Conservation (phyloP, 2,329 filamentous ascomycete genomes). For the Beauveria rudraprayagi region DNA sequence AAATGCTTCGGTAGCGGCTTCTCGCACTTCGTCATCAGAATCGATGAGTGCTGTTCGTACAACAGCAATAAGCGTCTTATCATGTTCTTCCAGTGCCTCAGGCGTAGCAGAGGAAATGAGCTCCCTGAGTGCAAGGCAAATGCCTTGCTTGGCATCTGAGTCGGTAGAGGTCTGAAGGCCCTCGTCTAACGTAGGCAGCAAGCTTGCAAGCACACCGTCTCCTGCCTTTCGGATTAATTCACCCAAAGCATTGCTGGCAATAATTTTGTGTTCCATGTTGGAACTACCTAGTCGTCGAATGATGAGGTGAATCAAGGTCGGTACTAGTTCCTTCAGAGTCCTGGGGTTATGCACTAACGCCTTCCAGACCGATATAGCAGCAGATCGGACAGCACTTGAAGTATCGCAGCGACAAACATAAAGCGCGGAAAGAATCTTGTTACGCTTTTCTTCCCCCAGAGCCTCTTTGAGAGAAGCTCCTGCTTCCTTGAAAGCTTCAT, state of each 20-base stretch:
- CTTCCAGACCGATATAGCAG: slow-evolving; percentile 93
- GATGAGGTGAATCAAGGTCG: slow-evolving; percentile 88
- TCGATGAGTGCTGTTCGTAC: slow-evolving; percentile 90
- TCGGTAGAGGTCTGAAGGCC: slow-evolving; percentile 83
- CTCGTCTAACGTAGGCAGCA: slow-evolving; percentile 87
- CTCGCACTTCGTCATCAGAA: slow-evolving; percentile 78
- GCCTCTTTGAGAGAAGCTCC: slow-evolving; percentile 89
- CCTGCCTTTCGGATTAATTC: slow-evolving; percentile 96
- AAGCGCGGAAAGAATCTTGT: slow-evolving; percentile 93
- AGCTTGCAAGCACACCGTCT: slow-evolving; percentile 78
- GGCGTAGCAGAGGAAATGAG: slow-evolving; percentile 82
- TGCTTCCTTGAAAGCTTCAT: slow-evolving; percentile 70
- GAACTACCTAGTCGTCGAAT: slow-evolving; percentile 89
- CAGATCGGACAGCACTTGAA: slow-evolving; percentile 78
- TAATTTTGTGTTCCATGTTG: slow-evolving; percentile 98
- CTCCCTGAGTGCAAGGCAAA: slow-evolving; percentile 91
- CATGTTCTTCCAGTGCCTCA: slow-evolving; percentile 86
- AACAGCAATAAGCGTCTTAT: slow-evolving; percentile 90
- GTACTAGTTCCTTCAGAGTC: slow-evolving; percentile 90
- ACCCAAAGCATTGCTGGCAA: slow-evolving; percentile 92
- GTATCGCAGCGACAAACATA: slow-evolving; percentile 98
- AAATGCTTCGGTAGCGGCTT: slow-evolving; percentile 94
- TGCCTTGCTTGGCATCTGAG: slow-evolving; percentile 89
- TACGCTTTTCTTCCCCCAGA: slow-evolving; percentile 90
- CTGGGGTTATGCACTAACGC: slow-evolving; percentile 85